Base-by-base conservation (phyloP, 176 grass and related monocot species). In the Lolium multiflorum region DNA sequence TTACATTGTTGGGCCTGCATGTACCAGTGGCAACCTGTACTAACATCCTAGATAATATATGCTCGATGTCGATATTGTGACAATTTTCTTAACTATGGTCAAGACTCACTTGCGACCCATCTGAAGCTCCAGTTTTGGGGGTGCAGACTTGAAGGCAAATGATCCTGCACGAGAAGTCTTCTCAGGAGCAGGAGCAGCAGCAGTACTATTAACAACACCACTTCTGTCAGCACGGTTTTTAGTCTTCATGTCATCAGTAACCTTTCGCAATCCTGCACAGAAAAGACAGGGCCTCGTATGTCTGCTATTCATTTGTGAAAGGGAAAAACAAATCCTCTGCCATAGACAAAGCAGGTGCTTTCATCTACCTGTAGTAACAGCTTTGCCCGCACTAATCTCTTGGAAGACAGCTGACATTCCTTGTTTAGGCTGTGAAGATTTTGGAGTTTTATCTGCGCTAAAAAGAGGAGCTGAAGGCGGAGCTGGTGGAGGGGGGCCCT, bases 361-460 rank as follows among this genome's bases (percentile, higher is more conserved):
- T 54, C 39, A 78, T 80, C 52, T 83, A 99, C 97, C 97, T 88
- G 87, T 9, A 81, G 92, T 97, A 63, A 90, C 94, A 61, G 90
- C 22, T 91, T 99, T 93, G 65, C 93, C 90, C 7, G 85, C 88
- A 83, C 80, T 91, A 57, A 99, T 99, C 72, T 97, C 94, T 88
- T 94, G 84, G 87, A 99, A 99, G 28, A 99, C 91, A 88, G 97
- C 94, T 63, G 92, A 93, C 94, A 99, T 97, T 62, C 92, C 97
- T 87, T 84, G 20, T 85, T 93, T 99, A 81, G 94, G 92, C 74
- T 87, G 83, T 49, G 90, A 88, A 50, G 91, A 61, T 86, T 74
- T 80, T 18, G 74, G 72, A 44, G 90, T 88, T 69, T 79, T 89
- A 28, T 91, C 90, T 61, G 88, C 82, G 61, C 68, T 91, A 62